Percentiles rank a stretch among this genome's conserved stretches.
Evolutionary conservation across 2,329 filamentous ascomycete species (phyloP).

Genomic region (Cytospora piceicola): DNA sequence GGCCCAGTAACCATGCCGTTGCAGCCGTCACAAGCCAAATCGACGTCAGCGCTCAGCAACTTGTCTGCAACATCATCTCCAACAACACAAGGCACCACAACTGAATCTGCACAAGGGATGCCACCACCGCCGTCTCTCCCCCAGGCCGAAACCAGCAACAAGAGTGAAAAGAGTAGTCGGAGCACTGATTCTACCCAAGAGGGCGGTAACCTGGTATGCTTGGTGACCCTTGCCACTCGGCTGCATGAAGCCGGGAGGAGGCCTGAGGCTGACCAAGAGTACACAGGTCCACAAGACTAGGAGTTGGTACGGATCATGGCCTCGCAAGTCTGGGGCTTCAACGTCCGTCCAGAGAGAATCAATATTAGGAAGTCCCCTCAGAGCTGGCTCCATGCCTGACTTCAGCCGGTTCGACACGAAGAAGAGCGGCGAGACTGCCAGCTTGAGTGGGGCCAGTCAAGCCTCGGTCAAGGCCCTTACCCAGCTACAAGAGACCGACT

Average conservation of each 20-base stretch:
- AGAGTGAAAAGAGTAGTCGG: constrained; percentile 19
- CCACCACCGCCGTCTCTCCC: constrained; percentile 13
- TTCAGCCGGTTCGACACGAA: constrained; percentile 56
- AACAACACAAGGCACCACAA: constrained; percentile 16
- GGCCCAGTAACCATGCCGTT: constrained; percentile 30
- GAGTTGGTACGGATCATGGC: constrained; percentile 69
- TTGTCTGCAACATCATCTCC: constrained; percentile 24
- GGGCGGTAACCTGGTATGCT: constrained; percentile 24
- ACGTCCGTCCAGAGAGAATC: constrained; percentile 64
- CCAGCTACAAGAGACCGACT: constrained; percentile 38
- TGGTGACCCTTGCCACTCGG: not conserved
- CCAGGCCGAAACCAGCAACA: constrained; percentile 19
- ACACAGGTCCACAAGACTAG: constrained; percentile 54
- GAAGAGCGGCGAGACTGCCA: constrained; percentile 40
- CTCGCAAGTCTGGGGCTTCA: constrained; percentile 62
- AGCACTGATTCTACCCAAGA: constrained; percentile 9
- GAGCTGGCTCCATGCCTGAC: constrained; percentile 51
- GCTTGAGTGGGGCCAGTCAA: constrained; percentile 38
- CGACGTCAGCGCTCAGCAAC: constrained; percentile 29
- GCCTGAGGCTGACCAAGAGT: constrained; percentile 9
- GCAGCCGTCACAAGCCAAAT: constrained; percentile 31
- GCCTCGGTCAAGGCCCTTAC: constrained; percentile 39
- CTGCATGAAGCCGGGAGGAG: not conserved
- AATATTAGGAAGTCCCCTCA: constrained; percentile 60
- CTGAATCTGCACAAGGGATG: constrained; percentile 8